Evolutionary conservation across 2,329 filamentous ascomycete genomes (phyloP).

Genomic region (Stachybotrys echinatus): DNA sequence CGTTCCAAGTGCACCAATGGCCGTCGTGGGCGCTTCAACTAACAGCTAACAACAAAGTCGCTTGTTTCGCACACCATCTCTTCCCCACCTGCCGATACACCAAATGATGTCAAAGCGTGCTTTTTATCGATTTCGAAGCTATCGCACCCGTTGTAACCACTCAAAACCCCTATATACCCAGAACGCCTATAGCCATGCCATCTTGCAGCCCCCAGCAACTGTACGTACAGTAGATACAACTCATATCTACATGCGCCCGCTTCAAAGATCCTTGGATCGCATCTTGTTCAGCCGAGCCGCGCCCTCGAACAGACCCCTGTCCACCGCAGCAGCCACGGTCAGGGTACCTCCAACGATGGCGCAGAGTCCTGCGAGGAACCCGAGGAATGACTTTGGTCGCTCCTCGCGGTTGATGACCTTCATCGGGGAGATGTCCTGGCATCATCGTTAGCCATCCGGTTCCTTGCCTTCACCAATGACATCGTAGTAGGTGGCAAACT

Average conservation of each 20-base stretch:
- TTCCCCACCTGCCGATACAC: background rate
- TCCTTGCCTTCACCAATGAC: background rate
- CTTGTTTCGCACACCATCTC: background rate
- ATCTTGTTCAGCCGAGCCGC: constrained; percentile 81
- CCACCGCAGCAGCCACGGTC: constrained; percentile 90
- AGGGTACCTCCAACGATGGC: constrained; percentile 92
- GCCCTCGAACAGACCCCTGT: constrained; percentile 88
- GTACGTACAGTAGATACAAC: background rate
- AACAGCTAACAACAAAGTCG: background rate
- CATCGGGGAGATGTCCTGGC: constrained; percentile 97
- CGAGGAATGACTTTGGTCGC: constrained; percentile 80
- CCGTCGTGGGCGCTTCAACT: background rate
- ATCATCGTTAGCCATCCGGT: constrained; percentile 9
- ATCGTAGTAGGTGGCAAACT: constrained; percentile 29
- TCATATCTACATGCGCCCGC: background rate
- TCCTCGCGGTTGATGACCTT: constrained; percentile 98
- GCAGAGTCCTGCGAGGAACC: constrained; percentile 90
- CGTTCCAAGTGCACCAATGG: no score
- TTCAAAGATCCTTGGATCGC: constrained; percentile 56
- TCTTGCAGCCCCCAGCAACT: constrained; percentile 1
- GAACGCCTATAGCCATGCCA: constrained; percentile 12
- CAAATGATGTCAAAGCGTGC: background rate
- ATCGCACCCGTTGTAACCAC: background rate
- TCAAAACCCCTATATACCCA: background rate
- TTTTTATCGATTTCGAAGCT: background rate